Evolutionary conservation across 1,284 basidiomycete genomes (phyloP).

Genomic region (Phellopilus nigrolimitatus): DNA sequence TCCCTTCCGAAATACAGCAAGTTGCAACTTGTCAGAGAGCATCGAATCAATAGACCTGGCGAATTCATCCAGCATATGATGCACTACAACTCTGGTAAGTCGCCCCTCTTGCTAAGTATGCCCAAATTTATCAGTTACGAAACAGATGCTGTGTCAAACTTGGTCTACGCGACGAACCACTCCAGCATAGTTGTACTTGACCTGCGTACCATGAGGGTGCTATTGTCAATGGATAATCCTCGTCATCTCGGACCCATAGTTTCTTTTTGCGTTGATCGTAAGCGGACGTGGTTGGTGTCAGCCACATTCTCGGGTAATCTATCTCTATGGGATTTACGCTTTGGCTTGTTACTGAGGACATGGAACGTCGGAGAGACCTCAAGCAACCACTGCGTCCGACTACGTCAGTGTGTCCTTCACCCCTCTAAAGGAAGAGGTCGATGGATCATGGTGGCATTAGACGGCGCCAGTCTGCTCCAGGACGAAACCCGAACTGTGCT

Average conservation of each 20-base stretch:
- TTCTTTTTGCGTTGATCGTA: conserved; percentile 76
- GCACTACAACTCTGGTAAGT: conserved; percentile 69
- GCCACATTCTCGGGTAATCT: conserved; percentile 84
- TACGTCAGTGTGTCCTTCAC: conserved; percentile 75
- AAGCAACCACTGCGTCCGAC: conserved; percentile 42
- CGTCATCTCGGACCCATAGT: conserved; percentile 85
- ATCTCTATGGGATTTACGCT: conserved; percentile 91
- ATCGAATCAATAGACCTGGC: conserved; percentile 60
- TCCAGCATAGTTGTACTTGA: conserved; percentile 79
- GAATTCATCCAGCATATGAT: conserved; percentile 77
- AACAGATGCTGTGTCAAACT: conserved; percentile 62
- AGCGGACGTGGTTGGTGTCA: conserved; percentile 81
- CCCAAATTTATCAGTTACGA: background rate
- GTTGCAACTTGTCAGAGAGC: conserved; percentile 72
- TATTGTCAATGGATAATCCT: conserved; percentile 79
- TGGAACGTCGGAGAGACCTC: conserved; percentile 75
- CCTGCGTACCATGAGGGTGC: conserved; percentile 76
- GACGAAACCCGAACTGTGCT: conserved; percentile 31
- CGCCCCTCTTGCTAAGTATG: conserved; percentile 23
- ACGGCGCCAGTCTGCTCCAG: conserved; percentile 29
- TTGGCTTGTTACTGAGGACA: conserved; percentile 82
- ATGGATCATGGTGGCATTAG: conserved; percentile 84
- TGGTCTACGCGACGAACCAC: conserved; percentile 83
- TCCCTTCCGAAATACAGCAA: conserved; percentile 76
- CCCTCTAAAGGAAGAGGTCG: conserved; percentile 83